These are phyloP conservation scores for Neurospora cerealis DNA, from an alignment of 495 filamentous ascomycete species.

Conservation along the genomic window DNA sequence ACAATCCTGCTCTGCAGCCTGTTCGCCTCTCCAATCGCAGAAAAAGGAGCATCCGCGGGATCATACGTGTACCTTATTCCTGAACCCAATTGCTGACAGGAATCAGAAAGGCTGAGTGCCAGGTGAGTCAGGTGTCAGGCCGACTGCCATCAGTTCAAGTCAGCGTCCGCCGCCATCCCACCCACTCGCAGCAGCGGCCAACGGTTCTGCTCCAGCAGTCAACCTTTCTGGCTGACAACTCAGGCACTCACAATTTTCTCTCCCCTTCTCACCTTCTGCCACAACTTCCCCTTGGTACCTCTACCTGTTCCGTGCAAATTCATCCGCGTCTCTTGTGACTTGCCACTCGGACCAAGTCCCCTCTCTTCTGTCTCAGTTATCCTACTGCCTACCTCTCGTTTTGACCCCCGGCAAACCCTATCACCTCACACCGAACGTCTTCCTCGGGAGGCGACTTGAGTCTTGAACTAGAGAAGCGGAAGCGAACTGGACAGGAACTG, in stretches of 20 bases:
- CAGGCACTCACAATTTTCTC: neutral
- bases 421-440: neutral
- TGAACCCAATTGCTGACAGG: neutral
- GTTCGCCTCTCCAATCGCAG: neutral
- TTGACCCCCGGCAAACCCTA: neutral
- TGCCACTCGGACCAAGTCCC: neutral
- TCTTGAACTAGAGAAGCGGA: neutral
- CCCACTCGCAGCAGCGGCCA: neutral
- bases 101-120: neutral
- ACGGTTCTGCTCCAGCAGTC: neutral
- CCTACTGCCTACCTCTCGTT: neutral
- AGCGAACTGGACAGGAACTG: neutral
- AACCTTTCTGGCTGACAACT: neutral
- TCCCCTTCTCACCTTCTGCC: neutral
- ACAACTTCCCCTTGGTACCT: neutral
- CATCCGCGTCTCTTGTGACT: neutral
- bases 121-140: neutral
- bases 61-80: neutral
- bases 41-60: neutral
- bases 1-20: neutral
- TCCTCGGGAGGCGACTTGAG: neutral
- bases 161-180: neutral
- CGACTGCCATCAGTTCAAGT: neutral
- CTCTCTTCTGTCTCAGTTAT: neutral
- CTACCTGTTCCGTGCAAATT: neutral